A percentile compares a stretch with the other conserved stretches of the same genome.
phyloP scores from a whole-genome alignment of 768 basidiomycete genomes.

The Suillus americanus region DNA sequence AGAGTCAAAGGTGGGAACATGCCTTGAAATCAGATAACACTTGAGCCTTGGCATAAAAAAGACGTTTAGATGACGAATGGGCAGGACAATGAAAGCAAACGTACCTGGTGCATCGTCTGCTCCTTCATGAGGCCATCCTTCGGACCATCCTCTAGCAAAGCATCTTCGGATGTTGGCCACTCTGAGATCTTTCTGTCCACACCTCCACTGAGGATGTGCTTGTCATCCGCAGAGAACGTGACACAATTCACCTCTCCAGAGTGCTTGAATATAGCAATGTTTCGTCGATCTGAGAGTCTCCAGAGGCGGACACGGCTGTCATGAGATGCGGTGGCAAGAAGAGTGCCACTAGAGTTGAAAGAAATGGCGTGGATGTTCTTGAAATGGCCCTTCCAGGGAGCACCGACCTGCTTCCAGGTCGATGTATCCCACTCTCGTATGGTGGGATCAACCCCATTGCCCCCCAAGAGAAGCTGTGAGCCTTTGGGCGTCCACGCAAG shows the following conservation, averaged over 20 bases:
- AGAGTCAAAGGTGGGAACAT: not conserved
- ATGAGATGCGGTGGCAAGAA: constrained; percentile 29
- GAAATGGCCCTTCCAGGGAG: not conserved
- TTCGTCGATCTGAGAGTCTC: constrained; percentile 15
- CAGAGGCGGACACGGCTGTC: constrained; percentile 31
- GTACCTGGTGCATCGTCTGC: not conserved
- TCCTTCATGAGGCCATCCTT: not conserved
- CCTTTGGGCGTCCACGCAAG: not conserved
- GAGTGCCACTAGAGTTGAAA: constrained; percentile 18
- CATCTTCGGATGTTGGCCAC: not conserved
- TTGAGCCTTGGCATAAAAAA: not conserved
- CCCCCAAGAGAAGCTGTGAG: not conserved
- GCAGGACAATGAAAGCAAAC: not conserved
- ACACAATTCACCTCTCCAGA: not conserved
- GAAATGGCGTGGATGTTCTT: not conserved
- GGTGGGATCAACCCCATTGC: not conserved
- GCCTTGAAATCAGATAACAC: not conserved
- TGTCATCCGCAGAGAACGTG: not conserved
- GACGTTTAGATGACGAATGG: not conserved
- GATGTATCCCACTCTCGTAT: not conserved
- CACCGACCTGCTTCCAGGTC: not conserved
- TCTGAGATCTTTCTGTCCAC: not conserved
- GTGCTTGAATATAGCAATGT: not conserved
- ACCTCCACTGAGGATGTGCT: not conserved
- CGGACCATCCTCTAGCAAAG: not conserved